Evolutionary conservation across 2,329 filamentous ascomycete species (phyloP).

Genomic region (Pleochaeta shiraiana): DNA sequence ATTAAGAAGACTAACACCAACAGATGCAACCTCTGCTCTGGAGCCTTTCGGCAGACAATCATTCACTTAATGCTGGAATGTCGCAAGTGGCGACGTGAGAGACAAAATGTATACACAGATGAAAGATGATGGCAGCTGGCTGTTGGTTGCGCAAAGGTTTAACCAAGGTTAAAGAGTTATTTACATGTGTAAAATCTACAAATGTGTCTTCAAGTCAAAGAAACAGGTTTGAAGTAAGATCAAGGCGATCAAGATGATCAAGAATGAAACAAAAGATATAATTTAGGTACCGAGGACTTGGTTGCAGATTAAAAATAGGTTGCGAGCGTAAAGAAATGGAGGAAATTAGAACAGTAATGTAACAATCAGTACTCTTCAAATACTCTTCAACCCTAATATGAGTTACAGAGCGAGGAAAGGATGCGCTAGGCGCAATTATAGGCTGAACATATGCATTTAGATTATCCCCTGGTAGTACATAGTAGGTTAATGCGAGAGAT

Average conservation of each 20-base stretch:
- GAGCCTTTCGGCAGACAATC: too few relatives aligned
- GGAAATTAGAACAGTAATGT: not conserved
- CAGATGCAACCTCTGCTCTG: too few relatives aligned
- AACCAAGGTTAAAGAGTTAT: not conserved
- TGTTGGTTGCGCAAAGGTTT: too few relatives aligned
- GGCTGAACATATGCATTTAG: too few relatives aligned
- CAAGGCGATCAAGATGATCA: not conserved
- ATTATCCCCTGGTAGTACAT: too few relatives aligned
- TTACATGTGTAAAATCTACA: not conserved
- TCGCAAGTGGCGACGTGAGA: too few relatives aligned
- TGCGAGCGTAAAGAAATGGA: not conserved
- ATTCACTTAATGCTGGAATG: too few relatives aligned
- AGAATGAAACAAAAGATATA: not conserved
- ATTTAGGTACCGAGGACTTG: not conserved
- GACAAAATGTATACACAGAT: too few relatives aligned
- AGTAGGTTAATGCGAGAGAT: too few relatives aligned
- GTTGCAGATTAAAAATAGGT: not conserved
- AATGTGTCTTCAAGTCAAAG: not conserved
- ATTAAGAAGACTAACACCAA: not conserved
- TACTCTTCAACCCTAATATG: not conserved
- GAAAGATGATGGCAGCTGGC: too few relatives aligned
- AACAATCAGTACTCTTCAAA: not conserved
- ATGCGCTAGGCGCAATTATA: too few relatives aligned
- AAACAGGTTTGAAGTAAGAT: not conserved
- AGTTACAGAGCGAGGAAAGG: not conserved